Percentiles rank a stretch among this genome's conserved stretches.
Conservation (phyloP, 768 basidiomycete genomes). For the Pleurotus tuoliensis region DNA sequence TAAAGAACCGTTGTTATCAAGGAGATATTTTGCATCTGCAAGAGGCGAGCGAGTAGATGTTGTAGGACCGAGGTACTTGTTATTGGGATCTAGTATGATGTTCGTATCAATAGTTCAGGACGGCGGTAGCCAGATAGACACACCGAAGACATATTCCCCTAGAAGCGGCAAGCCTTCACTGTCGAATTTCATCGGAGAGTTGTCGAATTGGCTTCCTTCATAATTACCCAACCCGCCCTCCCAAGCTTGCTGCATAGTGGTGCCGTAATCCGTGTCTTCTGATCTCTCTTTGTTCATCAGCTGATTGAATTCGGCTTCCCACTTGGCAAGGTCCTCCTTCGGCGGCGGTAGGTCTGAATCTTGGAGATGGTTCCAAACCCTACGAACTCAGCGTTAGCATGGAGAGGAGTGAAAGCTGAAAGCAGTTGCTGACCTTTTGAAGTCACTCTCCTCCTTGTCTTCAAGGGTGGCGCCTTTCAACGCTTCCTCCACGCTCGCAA, state of each 20-base stretch:
- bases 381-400: slow-evolving; percentile 21
- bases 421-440: slow-evolving; percentile 43
- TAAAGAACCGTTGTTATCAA: slow-evolving; percentile 80
- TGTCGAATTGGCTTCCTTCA: slow-evolving; percentile 25
- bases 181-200: slow-evolving; percentile 17
- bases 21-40: slow-evolving; percentile 69
- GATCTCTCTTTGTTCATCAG: slow-evolving; percentile 68
- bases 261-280: slow-evolving; percentile 62
- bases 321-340: slow-evolving; percentile 64
- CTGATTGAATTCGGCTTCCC: slow-evolving; percentile 83
- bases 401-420: neutral
- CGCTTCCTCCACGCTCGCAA: slow-evolving; percentile 34
- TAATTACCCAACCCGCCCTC: slow-evolving; percentile 49
- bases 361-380: slow-evolving; percentile 61
- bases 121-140: slow-evolving; percentile 16
- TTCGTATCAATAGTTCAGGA: too few relatives aligned
- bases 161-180: slow-evolving; percentile 71
- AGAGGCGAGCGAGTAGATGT: slow-evolving; percentile 47
- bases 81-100: slow-evolving; percentile 53
- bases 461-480: slow-evolving; percentile 34
- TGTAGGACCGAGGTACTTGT: slow-evolving; percentile 60
- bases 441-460: slow-evolving; percentile 31
- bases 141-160: slow-evolving; percentile 75
- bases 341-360: slow-evolving; percentile 55
- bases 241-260: slow-evolving; percentile 62